phyloP scores from a whole-genome alignment of 1,284 basidiomycete genomes.

The Cryptococcus hybrid region DNA sequence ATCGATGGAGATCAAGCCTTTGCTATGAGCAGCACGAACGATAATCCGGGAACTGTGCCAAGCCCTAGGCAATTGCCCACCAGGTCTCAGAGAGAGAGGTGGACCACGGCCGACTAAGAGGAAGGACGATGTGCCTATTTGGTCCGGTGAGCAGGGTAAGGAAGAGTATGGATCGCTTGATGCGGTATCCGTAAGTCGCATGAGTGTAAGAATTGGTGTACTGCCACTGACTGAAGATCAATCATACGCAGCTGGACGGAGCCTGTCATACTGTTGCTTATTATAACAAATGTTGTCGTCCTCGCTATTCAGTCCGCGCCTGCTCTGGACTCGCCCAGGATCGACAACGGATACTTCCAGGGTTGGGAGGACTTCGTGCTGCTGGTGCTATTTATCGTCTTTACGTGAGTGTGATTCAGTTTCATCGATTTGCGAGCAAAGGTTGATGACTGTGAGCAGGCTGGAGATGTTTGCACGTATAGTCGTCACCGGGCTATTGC shows the following conservation, averaged over 20 bases:
- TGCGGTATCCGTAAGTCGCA: conserved; percentile 63
- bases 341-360: conserved; percentile 71
- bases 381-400: conserved; percentile 77
- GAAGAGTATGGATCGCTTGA: conserved; percentile 61
- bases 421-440: not conserved
- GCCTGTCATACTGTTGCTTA: conserved; percentile 75
- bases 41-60: conserved; percentile 1
- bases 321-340: conserved; percentile 53
- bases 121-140: conserved; percentile 74
- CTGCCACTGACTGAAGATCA: no score
- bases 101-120: conserved; percentile 51
- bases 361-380: conserved; percentile 83
- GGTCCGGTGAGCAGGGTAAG: conserved; percentile 67
- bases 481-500: conserved; percentile 82
- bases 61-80: not conserved
- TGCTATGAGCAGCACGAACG: no score
- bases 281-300: conserved; percentile 79
- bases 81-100: no score
- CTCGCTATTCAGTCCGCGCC: conserved; percentile 74
- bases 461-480: conserved; percentile 86
- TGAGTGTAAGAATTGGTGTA: no score
- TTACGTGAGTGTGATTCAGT: conserved; percentile 65
- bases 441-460: conserved; percentile 48
- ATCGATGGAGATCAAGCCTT: conserved; percentile 7
- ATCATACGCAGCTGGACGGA: conserved; percentile 70